A percentile compares a stretch with the other conserved stretches of the same genome.
Conservation (phyloP, 768 basidiomycete genomes). For the Stropharia rugosoannulata region DNA sequence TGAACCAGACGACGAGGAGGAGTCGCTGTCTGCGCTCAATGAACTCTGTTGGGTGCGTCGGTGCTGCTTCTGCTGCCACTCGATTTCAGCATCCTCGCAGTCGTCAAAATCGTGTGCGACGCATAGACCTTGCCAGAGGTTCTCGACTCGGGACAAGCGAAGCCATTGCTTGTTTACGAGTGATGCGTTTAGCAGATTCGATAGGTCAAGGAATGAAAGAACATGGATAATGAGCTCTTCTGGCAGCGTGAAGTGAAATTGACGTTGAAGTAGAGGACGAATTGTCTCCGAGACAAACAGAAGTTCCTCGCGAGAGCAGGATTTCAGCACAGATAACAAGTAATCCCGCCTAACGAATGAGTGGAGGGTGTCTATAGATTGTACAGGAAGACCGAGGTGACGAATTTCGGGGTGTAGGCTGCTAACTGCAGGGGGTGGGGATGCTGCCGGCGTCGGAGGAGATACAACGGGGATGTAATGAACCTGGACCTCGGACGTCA, state of each 20-base stretch:
- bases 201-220: conserved; percentile 72
- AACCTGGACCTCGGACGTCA: neutral
- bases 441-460: conserved; percentile 5
- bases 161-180: conserved; percentile 76
- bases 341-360: conserved; percentile 22
- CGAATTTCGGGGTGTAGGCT: neutral
- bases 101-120: conserved; percentile 48
- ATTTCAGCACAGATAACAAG: conserved; percentile 47
- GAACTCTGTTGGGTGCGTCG: neutral
- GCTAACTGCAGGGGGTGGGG: neutral
- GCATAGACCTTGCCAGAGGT: conserved; percentile 81
- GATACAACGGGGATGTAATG: conserved; percentile 6
- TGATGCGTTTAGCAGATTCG: conserved; percentile 65
- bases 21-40: neutral
- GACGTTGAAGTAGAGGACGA: conserved; percentile 61
- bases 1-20: neutral
- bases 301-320: conserved; percentile 62
- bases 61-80: conserved; percentile 1
- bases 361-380: neutral
- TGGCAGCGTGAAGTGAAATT: conserved; percentile 43
- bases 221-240: conserved; percentile 74
- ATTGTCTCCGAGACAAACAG: conserved; percentile 65
- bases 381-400: neutral
- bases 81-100: conserved; percentile 14
- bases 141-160: conserved; percentile 68